Percentiles rank a stretch among this genome's conserved stretches.
Evolutionary conservation across 2,329 filamentous ascomycete species (phyloP).

Genomic region (Fusarium denticulatum): DNA sequence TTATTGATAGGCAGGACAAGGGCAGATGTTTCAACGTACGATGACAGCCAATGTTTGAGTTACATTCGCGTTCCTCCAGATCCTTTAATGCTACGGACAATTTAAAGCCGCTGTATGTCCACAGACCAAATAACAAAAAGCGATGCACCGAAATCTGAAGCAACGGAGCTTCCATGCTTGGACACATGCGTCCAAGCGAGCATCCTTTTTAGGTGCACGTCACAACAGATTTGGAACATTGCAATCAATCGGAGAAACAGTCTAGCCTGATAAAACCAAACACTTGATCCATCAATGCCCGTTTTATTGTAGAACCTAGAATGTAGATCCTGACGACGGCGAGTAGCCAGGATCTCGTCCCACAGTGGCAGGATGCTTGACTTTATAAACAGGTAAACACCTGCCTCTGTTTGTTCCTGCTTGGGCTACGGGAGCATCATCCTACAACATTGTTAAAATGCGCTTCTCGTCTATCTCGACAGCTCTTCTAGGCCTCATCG

Average conservation of each 20-base stretch:
- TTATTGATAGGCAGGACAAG: background rate
- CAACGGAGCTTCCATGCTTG: background rate
- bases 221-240: slow-evolving; percentile 12
- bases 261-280: background rate
- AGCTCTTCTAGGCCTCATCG: slow-evolving; percentile 27
- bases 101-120: background rate
- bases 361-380: slow-evolving; percentile 16
- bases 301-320: slow-evolving; percentile 5
- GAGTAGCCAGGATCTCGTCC: slow-evolving; percentile 31
- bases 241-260: slow-evolving; percentile 17
- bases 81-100: background rate
- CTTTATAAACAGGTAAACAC: slow-evolving; percentile 15
- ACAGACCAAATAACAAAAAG: background rate
- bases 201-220: background rate
- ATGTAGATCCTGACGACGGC: slow-evolving; percentile 13
- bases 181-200: slow-evolving; percentile 17
- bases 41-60: slow-evolving; percentile 1
- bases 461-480: slow-evolving; percentile 30
- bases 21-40: background rate
- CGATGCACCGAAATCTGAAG: slow-evolving; percentile 30
- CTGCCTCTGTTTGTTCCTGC: background rate
- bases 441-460: slow-evolving; percentile 21
- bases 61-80: slow-evolving; percentile 3
- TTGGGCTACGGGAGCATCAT: background rate
- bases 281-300: slow-evolving; percentile 12